Evolutionary conservation across 352 stramenopile genomes (phyloP), one percentile per base, ranked within the genome.

Genomic region (Blastocystis sp.): DNA sequence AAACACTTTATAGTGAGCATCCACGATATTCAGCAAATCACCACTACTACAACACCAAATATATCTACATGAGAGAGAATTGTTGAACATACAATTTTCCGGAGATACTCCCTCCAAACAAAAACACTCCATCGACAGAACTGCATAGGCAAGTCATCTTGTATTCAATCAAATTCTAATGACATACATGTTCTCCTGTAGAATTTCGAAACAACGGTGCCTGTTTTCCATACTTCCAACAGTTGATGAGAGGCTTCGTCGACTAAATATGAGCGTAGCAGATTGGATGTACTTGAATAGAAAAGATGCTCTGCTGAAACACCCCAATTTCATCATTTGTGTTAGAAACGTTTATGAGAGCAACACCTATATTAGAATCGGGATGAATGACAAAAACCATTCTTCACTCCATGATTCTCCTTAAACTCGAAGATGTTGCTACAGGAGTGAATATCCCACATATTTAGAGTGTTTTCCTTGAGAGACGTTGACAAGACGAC

Each of bases 351-450:
- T 65, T 63, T 20, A 81, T 54, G 20, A 81, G 50, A 62, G 45
- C 70, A 63, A 9, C n/a, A 6, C 70, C 70, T 81, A 64, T 26
- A 6, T 30, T 6, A 43, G n/a, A 63, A 13, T 30, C 9, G 20
- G 9, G 18, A 16, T 41, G 55, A 47, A 39, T 65, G n/a, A 26
- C 11, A 4, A 34, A 6, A 26, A 81, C 70, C 70, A 65, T 81
- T 62, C 45, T 81, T 63, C n/a, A 37, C n/a, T 30, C 70, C 55
- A 24, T 41, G 39, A 41, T 81, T 81, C 34, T 81, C 70, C 70
- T 81, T 81, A 43, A 81, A 81, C 70, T 81, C 70, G 54, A 81
- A 81, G 34, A 81, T 81, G 54, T 81, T 81, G 45, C 37, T 65
- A 81, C 70, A 81, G 24, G 70, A 81, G 54, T 81, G 43, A 39